Evolutionary conservation across 1,139 yeast genomes (phyloP).

Genomic region (Suhomyces bribrorum): DNA sequence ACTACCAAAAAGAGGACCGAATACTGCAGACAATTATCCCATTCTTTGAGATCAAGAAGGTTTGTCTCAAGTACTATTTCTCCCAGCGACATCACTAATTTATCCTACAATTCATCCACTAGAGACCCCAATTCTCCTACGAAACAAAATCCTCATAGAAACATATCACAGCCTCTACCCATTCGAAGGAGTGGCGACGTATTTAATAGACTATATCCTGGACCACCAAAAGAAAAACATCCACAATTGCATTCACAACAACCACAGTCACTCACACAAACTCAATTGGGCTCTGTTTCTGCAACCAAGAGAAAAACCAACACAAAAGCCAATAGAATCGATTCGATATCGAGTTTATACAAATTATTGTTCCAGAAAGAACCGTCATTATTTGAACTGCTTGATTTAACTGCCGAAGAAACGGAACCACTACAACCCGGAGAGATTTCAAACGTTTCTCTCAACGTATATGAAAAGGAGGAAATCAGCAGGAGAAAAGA

Average conservation of each 20-base stretch:
- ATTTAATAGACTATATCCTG: slow-evolving; percentile 18
- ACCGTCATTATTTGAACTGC: slow-evolving; percentile 5
- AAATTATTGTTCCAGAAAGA: slow-evolving; percentile 4
- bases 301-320: neutral
- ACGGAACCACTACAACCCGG: slow-evolving; percentile 7
- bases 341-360: slow-evolving; percentile 1
- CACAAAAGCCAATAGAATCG: slow-evolving; percentile 1
- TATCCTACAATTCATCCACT: slow-evolving; percentile 9
- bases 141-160: slow-evolving; percentile 9
- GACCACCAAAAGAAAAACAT: slow-evolving; percentile 4
- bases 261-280: neutral
- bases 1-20: slow-evolving; percentile 22
- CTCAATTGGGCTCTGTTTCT: neutral
- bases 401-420: slow-evolving; percentile 9
- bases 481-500: slow-evolving; percentile 47
- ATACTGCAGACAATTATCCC: slow-evolving; percentile 21
- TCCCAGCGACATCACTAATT: slow-evolving; percentile 23
- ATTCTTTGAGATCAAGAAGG: slow-evolving; percentile 19
- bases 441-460: slow-evolving; percentile 4
- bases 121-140: slow-evolving; percentile 12
- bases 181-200: slow-evolving; percentile 13
- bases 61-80: slow-evolving; percentile 13
- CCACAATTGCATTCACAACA: neutral
- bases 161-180: slow-evolving; percentile 14
- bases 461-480: slow-evolving; percentile 55